Conservation (phyloP, 2,329 filamentous ascomycete species). For the Thelonectria blattea region DNA sequence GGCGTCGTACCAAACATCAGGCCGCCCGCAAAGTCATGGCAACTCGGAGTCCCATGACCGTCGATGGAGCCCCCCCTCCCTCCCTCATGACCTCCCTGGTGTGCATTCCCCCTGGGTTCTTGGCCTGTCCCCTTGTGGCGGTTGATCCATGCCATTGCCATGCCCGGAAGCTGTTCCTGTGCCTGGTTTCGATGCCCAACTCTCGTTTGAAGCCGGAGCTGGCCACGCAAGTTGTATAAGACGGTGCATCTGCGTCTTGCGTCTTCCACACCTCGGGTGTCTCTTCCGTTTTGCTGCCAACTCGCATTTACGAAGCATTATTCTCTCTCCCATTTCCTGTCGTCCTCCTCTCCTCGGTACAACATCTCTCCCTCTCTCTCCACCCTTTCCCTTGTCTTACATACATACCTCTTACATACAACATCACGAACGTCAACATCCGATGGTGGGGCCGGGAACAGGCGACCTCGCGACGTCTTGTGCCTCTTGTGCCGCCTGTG, state of each 20-base stretch:
- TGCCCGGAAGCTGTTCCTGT: conserved; percentile 24
- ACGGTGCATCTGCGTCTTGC: conserved; percentile 33
- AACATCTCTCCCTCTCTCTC: conserved; percentile 14
- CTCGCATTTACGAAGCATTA: neutral
- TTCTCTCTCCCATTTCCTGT: neutral
- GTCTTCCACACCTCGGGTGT: conserved; percentile 19
- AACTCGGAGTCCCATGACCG: conserved; percentile 25
- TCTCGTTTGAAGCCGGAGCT: conserved; percentile 3
- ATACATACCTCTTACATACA: conserved; percentile 21
- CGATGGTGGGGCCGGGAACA: conserved; percentile 41
- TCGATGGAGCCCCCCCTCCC: too few species aligned
- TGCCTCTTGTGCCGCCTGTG: conserved; percentile 17
- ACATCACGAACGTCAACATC: conserved; percentile 35
- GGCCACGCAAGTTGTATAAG: conserved; percentile 24
- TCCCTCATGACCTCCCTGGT: conserved; percentile 26
- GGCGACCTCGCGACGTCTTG: conserved; percentile 28
- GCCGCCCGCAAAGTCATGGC: conserved; percentile 20
- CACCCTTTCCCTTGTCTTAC: conserved; percentile 25
- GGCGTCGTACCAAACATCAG: conserved; percentile 38
- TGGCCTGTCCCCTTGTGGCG: conserved; percentile 31
- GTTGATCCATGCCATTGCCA: conserved; percentile 22
- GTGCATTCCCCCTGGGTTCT: conserved; percentile 4
- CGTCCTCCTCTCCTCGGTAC: conserved; percentile 10
- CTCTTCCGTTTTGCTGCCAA: conserved; percentile 1
- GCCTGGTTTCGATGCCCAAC: conserved; percentile 24